Evolutionary conservation across 805 yeast species (phyloP), one percentile per base, ranked within the genome.

Genomic region (Schizosaccharomyces lindneri): DNA sequence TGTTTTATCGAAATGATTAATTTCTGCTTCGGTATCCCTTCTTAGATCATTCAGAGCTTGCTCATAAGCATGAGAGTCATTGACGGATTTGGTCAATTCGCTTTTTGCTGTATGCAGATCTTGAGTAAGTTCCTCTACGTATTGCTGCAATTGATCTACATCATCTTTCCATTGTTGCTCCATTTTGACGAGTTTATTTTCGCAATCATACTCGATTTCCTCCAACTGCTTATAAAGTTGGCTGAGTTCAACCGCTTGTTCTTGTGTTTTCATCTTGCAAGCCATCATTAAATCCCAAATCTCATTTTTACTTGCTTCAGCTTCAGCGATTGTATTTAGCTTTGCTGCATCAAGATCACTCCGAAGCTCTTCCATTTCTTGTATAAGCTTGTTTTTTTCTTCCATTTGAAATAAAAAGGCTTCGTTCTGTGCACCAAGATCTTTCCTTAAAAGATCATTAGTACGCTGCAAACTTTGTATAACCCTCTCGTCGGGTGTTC

Each of bases 361-460:
- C 27, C 9, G 29, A n/a, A 36, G 43, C 17, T 63, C 64, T 3
- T 64, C 65, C 41, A 65, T 62, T 43, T 65, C 64, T 5, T 55
- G 62, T n/a, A 59, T 41, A 31, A 65, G 43, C 5, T 61, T 55
- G 19, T 65, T 65, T 21, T 64, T 65, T 39, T 65, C 66, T 13
- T 51, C 29, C 27, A 19, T 36, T 4, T 57, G 59, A 4, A 63
- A 59, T 19, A 62, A 63, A 24, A 62, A 60, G 13, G 59, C 43
- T 48, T 57, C 55, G 9, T 62, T 59, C 55, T 62, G 64, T n/a
- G 63, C 43, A 5, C 62, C 59, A 48, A 62, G 57, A 24, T 64
- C 64, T 2, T 36, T 39, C 9, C 63, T 24, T 48, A 64, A 32
- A 9, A 59, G 63, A 27, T 64, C 64, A 48, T 64, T 63, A 59